Base-by-base conservation (phyloP, 768 basidiomycete species). In the Rhodotorula sphaerocarpa region DNA sequence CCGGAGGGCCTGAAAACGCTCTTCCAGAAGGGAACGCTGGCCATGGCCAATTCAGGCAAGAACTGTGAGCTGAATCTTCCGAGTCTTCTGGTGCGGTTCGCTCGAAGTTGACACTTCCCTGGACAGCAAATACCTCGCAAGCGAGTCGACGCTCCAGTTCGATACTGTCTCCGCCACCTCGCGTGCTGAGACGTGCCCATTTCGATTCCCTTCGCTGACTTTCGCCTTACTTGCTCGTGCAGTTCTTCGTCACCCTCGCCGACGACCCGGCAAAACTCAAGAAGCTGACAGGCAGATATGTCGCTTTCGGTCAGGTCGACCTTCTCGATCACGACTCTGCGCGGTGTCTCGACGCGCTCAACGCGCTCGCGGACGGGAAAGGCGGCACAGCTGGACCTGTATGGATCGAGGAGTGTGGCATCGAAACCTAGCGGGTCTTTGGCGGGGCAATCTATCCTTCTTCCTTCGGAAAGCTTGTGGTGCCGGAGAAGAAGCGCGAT, bases 41-140 rank as follows among this genome's bases (percentile, higher is more conserved):
- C 78, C 1, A 82, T 82, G 80, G 81, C 80, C 5, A 80, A 80
- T 70, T 78, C 79, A 33, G 79, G 79, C 28, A 78, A 80, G 70
- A 78, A 80, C 61, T 78, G 77, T 45, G 70, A 72, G 70, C 48
- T 3, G 4, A 6, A 7, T 16, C 6, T 11, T 7, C n/a, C n/a
- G n/a, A n/a, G n/a, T 11, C 27, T 5, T 34, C 25, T n/a, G n/a
- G n/a, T n/a, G n/a, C n/a, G n/a, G n/a, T n/a, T n/a, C n/a, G n/a
- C n/a, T n/a, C 21, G 10, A n/a, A 3, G 31, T 27, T 25, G 41
- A 25, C 16, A 14, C 27, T 53, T 10, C 28, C 28, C 6, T 28
- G 41, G 3, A 4, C 57, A 68, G 66, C 65, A n/a, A 69, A 66
- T 23, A 67, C 70, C 3, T 67, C 67, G 15, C 66, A 70, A 34